Evolutionary conservation across 2,329 filamentous ascomycete species (phyloP).

Genomic region (Alternaria ethzedia): DNA sequence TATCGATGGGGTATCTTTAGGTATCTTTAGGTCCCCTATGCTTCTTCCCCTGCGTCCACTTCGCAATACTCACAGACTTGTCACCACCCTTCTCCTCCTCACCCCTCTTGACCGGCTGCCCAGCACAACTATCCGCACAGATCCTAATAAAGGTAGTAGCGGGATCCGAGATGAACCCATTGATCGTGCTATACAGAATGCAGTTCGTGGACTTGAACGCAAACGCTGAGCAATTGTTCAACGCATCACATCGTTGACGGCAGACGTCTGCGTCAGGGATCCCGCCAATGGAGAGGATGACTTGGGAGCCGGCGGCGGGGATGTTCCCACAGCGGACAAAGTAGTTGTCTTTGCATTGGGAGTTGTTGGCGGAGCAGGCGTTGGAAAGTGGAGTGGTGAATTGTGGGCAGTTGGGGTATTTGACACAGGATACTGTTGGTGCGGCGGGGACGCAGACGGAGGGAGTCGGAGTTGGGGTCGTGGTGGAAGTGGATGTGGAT

Average conservation of each 20-base stretch:
- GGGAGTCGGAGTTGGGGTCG: neutral
- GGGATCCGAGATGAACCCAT: neutral
- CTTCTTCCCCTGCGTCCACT: neutral
- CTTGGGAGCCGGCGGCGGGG: neutral
- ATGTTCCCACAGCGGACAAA: neutral
- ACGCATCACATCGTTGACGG: neutral
- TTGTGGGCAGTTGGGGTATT: neutral
- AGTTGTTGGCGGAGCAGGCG: neutral
- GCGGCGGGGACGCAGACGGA: neutral
- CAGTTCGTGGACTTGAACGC: neutral
- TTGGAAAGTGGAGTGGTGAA: neutral
- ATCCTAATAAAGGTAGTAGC: neutral
- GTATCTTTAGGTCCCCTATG: neutral
- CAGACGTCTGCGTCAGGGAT: neutral
- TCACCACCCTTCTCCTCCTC: neutral
- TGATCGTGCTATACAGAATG: neutral
- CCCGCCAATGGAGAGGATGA: neutral
- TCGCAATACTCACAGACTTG: neutral
- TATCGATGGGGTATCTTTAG: neutral
- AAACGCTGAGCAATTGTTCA: neutral
- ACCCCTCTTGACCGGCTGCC: neutral
- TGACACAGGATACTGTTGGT: neutral
- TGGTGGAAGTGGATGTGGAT: neutral
- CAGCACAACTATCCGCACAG: neutral
- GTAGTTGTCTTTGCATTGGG: constrained; percentile 2